These are phyloP conservation scores for Posidonia australis DNA, from an alignment of 106 monocot genomes.

Conservation along the genomic window DNA sequence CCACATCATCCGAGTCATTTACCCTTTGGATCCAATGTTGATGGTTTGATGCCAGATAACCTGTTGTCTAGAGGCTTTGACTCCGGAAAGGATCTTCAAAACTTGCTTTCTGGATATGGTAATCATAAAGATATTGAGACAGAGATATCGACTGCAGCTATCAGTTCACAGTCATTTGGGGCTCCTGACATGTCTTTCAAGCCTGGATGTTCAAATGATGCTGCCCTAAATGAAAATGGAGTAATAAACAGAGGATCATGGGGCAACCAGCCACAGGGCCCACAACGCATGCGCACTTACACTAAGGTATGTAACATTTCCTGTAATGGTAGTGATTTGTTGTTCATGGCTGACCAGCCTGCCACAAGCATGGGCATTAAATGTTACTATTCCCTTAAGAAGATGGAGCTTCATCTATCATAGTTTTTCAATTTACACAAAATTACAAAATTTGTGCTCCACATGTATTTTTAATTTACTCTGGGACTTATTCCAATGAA, in stretches of 20 bases:
- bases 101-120: slow-evolving; percentile 31
- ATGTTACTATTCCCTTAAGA: no score
- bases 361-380: no score
- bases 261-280: slow-evolving; percentile 46
- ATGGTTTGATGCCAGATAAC: slow-evolving; percentile 38
- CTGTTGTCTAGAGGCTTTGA: slow-evolving; percentile 43
- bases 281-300: slow-evolving; percentile 61
- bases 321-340: no score
- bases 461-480: no score
- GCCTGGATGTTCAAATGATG: slow-evolving; percentile 57
- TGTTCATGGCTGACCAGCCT: no score
- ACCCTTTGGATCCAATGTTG: slow-evolving; percentile 20
- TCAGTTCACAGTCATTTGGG: slow-evolving; percentile 77
- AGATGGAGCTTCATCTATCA: no score
- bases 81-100: slow-evolving; percentile 45
- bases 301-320: slow-evolving; percentile 62
- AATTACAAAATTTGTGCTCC: no score
- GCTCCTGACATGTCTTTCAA: slow-evolving; percentile 44
- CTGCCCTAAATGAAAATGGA: slow-evolving; percentile 36
- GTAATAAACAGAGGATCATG: slow-evolving; percentile 38
- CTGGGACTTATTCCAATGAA: no score
- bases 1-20: slow-evolving; percentile 26
- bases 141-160: slow-evolving; percentile 67
- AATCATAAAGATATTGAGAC: slow-evolving; percentile 54
- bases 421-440: no score